Evolutionary conservation across 331 rosid species (phyloP), one percentile per base, ranked within the genome.

Genomic region (Quercus tomentella): DNA sequence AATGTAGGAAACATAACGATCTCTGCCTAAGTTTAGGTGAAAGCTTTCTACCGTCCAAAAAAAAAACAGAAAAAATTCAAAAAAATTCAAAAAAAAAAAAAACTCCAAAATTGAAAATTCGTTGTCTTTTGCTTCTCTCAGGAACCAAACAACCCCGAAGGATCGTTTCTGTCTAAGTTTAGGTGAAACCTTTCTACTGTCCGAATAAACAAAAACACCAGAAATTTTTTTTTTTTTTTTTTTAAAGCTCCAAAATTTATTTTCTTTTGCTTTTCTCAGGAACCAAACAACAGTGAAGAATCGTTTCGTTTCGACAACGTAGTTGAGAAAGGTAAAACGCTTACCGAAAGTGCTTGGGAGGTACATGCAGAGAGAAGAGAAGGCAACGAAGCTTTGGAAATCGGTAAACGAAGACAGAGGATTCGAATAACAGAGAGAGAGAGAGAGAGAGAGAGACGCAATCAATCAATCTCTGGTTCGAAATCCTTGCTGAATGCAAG

Each of bases 341-440:
- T 89, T 66, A 94, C 97, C 92, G 55, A 58, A 58, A 63, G 57
- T 56, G 81, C 7, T 74, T 62, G 28, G 68, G 61, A 70, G 81
- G 67, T 60, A 61, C 71, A 68, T 68, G 80, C 68, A 63, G 22
- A 65, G 68, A 57, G 18, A 56, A 79, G 41, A 43, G 79, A 77
- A 33, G 1, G 7, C 1, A 63, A 17, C 26, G 31, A 21, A 60
- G 65, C 35, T 56, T 26, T 56, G 15, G 16, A 71, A 52, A 23
- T 62, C 0, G 52, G 56, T 35, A 62, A 77, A 52, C 3, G 56
- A 41, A 25, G 28, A 31, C 49, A 65, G 41, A 74, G 83, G 83
- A 86, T 51, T 85, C 83, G 84, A 77, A 82, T 76, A 31, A 51
- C 20, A 43, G 45, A 41, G 45, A 8, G 2, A 2, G 68, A 80